A percentile compares a stretch with the other conserved stretches of the same genome.
These are phyloP conservation scores for Pseudogymnoascus sp. DNA, from an alignment of 2,329 filamentous ascomycete genomes.

Conservation along the genomic window DNA sequence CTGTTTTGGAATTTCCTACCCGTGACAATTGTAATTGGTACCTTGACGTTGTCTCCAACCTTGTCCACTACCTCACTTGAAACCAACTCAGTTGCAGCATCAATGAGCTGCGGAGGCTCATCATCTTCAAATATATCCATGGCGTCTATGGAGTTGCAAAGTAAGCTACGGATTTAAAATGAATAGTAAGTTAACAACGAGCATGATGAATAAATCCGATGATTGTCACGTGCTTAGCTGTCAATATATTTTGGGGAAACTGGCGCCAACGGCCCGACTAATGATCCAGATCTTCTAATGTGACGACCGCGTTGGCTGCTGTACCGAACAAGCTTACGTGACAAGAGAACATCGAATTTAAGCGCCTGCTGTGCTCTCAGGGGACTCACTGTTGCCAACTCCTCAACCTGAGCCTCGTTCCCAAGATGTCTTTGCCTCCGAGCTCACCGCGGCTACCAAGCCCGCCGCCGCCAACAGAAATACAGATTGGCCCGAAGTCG, in stretches of 20 bases:
- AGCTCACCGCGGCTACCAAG: constrained; percentile 89
- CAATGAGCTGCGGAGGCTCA: constrained; percentile 55
- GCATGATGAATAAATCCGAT: not conserved
- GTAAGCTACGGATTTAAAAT: not conserved
- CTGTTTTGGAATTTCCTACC: constrained; percentile 37
- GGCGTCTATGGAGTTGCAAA: constrained; percentile 14
- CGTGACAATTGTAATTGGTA: constrained; percentile 79
- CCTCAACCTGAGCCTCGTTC: constrained; percentile 8
- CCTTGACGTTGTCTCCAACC: constrained; percentile 50
- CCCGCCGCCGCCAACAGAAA: constrained; percentile 88
- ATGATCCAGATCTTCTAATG: constrained; percentile 5
- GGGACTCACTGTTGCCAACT: constrained; percentile 1
- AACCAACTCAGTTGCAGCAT: constrained; percentile 31
- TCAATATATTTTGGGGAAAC: not conserved
- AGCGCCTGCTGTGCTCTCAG: not conserved
- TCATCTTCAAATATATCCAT: constrained; percentile 61
- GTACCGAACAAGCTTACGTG: constrained; percentile 4
- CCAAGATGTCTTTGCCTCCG: constrained; percentile 50
- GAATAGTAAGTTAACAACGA: no score
- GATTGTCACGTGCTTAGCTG: not conserved
- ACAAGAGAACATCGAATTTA: constrained; percentile 4
- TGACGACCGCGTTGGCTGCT: not conserved
- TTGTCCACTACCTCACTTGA: constrained; percentile 33
- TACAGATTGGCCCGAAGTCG: constrained; percentile 77
- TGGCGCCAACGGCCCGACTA: not conserved